Evolutionary conservation across 441 rosid species (phyloP), one percentile per base, ranked within the genome.

Genomic region (Croton setiger): DNA sequence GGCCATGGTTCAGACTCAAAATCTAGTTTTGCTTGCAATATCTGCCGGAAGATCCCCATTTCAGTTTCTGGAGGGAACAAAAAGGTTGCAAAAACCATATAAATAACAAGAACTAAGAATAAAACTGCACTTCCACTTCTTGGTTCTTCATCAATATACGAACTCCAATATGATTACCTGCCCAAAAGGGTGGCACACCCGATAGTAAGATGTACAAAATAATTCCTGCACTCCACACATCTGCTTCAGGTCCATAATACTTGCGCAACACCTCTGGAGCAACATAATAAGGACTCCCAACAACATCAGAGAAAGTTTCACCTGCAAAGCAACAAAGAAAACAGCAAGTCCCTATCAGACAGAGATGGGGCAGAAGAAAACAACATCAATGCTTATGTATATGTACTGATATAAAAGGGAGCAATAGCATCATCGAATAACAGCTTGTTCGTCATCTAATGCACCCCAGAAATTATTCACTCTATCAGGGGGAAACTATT

Each of bases 1-100:
- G 96, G 96, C 97, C 97, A 91, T 17, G 96, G 96, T 18, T 86
- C 96, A 61, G 97, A 89, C 71, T 72, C 78, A 56, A 89, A 89
- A 70, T 91, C 92, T 47, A 89, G 48, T 77, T 89, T 88, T 54
- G 89, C 97, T 74, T 80, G 81, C 69, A 89, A 82, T 44, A 91
- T 89, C 78, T 86, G 87, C 79, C 86, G 81, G 74, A 91, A 91
- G 82, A 91, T 91, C 67, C 93, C 96, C 11, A 85, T 79, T 76
- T 91, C 96, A 56, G 92, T 89, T 79, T 91, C 96, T 91, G 78
- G 43, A 45, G 65, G 47, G 60, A 14, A 48, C 43, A 49, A 20
- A 64, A 35, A 64, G 35, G 52, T 14, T 21, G 35, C 47, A 23
- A 54, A 20, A 64, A 60, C n/a, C 36, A 71, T 47, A 54, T 18